Percentiles rank a stretch among this genome's conserved stretches.
Conservation (phyloP, 352 stramenopile species). For the Thalassiosira allenii region DNA sequence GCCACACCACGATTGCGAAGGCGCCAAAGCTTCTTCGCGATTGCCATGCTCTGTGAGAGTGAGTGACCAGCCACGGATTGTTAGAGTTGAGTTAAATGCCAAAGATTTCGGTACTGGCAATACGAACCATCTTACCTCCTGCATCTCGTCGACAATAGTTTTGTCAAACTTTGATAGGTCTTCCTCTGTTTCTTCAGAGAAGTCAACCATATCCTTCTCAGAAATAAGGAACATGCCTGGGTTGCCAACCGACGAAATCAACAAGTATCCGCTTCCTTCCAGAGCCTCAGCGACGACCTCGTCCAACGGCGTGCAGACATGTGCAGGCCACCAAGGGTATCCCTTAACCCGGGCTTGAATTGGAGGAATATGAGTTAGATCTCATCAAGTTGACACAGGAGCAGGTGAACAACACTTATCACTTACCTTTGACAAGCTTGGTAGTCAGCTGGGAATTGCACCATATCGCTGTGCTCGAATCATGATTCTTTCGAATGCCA, state of each 20-base stretch:
- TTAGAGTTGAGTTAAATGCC: conserved; percentile 42
- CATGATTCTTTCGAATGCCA: conserved; percentile 47
- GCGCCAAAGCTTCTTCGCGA: conserved; percentile 53
- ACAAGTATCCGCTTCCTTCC: conserved; percentile 45
- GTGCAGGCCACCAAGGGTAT: conserved; percentile 82
- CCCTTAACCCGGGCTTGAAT: conserved; percentile 68
- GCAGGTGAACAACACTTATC: too few species aligned
- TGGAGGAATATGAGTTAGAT: too few species aligned
- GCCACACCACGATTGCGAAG: conserved; percentile 41
- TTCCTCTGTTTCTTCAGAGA: conserved; percentile 66
- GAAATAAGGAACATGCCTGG: conserved; percentile 68
- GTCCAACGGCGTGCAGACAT: conserved; percentile 71
- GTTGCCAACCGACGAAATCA: conserved; percentile 80
- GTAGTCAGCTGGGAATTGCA: conserved; percentile 71
- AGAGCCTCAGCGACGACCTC: conserved; percentile 52
- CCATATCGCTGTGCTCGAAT: conserved; percentile 75
- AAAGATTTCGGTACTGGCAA: conserved; percentile 15
- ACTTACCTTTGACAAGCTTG: conserved; percentile 78
- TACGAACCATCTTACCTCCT: conserved; percentile 42
- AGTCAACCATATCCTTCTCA: conserved; percentile 64
- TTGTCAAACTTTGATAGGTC: conserved; percentile 53
- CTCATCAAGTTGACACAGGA: too few species aligned
- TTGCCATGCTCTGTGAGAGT: conserved; percentile 50
- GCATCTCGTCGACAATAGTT: conserved; percentile 41
- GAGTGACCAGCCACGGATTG: conserved; percentile 52